phyloP scores from a whole-genome alignment of 2,329 filamentous ascomycete species.

The Penicillium sp. region DNA sequence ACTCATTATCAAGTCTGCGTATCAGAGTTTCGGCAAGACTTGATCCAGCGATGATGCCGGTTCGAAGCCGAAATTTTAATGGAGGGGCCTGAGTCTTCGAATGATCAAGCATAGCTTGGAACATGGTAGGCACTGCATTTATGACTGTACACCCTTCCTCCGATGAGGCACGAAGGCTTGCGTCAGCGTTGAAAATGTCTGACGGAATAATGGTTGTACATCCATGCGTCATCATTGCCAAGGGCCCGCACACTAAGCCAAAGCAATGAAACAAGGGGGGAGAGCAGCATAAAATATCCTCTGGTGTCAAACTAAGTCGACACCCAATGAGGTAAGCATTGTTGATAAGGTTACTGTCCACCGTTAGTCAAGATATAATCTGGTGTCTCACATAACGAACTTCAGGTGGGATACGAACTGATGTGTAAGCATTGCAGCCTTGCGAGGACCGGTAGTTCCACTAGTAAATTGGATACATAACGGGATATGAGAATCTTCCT shows the following conservation, averaged over 20 bases:
- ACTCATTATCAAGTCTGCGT: neutral
- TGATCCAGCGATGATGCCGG: conserved; percentile 43
- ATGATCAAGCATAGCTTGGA: neutral
- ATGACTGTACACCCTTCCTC: neutral
- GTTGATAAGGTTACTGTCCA: neutral
- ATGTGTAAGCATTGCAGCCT: conserved; percentile 69
- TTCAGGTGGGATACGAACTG: conserved; percentile 48
- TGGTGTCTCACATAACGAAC: neutral
- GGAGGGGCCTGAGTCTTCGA: neutral
- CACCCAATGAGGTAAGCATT: conserved; percentile 53
- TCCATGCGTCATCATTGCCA: conserved; percentile 63
- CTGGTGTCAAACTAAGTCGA: conserved; percentile 61
- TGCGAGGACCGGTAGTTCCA: conserved; percentile 65
- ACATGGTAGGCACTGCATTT: neutral
- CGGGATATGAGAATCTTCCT: conserved; percentile 49
- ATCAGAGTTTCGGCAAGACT: conserved; percentile 58
- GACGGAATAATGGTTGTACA: neutral
- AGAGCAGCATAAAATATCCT: conserved; percentile 70
- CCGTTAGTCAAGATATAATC: neutral
- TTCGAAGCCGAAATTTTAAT: conserved; percentile 49
- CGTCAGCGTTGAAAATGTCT: neutral
- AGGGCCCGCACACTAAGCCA: conserved; percentile 68
- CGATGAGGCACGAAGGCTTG: neutral
- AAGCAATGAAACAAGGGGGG: conserved; percentile 80
- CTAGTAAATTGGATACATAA: conserved; percentile 65